Conservation (phyloP, 2,329 filamentous ascomycete genomes). For the Plectosphaerella sp. region DNA sequence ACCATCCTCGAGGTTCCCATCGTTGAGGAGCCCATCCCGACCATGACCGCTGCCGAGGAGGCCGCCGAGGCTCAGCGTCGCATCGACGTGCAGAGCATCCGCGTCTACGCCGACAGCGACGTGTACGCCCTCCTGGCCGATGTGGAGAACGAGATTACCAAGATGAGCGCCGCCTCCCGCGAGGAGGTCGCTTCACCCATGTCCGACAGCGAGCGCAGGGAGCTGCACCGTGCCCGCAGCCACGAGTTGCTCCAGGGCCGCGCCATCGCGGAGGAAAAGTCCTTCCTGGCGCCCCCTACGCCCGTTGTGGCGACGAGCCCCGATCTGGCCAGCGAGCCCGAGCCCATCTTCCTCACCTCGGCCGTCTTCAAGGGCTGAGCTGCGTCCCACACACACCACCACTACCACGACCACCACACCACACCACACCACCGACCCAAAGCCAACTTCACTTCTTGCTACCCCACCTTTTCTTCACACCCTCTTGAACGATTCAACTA, state of each 20-base stretch:
- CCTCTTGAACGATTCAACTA: background rate
- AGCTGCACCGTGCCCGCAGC: constrained; percentile 44
- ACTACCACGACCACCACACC: background rate
- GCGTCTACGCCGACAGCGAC: constrained; percentile 63
- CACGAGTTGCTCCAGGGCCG: constrained; percentile 39
- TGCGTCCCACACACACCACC: background rate
- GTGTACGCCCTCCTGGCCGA: constrained; percentile 64
- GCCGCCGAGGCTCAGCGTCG: constrained; percentile 24
- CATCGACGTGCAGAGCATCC: constrained; percentile 57
- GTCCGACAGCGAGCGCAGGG: constrained; percentile 30
- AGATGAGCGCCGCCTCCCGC: constrained; percentile 26
- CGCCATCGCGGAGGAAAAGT: constrained; percentile 17
- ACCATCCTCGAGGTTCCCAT: constrained; percentile 49
- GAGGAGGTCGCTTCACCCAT: constrained; percentile 26
- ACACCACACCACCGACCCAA: no score
- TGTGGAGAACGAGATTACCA: constrained; percentile 57
- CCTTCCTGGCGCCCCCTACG: constrained; percentile 21
- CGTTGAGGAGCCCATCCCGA: constrained; percentile 32
- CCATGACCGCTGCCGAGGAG: constrained; percentile 16
- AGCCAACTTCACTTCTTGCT: background rate
- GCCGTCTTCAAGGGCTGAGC: constrained; percentile 13
- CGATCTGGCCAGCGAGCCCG: constrained; percentile 2
- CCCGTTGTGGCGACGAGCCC: constrained; percentile 12
- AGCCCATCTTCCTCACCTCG: constrained; percentile 12
- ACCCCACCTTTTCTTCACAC: background rate